Evolutionary conservation across 805 yeast genomes (phyloP), one percentile per base, ranked within the genome.

Genomic region (Nakazawaea holstii): DNA sequence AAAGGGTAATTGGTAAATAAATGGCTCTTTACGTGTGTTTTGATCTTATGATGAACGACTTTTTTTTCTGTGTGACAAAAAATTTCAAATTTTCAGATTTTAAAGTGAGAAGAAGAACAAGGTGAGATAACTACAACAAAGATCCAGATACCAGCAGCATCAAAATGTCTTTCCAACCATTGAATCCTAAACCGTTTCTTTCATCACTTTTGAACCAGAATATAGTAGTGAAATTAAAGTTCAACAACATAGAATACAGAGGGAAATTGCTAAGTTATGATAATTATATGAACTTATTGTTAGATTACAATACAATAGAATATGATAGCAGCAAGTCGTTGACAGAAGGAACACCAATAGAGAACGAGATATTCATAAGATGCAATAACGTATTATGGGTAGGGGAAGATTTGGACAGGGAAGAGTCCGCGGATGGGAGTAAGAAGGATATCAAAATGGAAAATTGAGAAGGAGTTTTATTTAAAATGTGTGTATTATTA

Each of bases 111-210:
- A 40, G 32, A 28, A 10, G 15, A 35, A 29, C 14, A 17, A 31
- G 31, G 8, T 24, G 8, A 17, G 26, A 45, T 29, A n/a, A 29
- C 14, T 29, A 45, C 39, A 27, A 30, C 11, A 13, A 7, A 46
- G 14, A 40, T n/a, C 14, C 8, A 14, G 26, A 41, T 6, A 6
- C 13, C n/a, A 27, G 15, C 30, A 30, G 17, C 15, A 35, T 17
- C 45, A 57, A 60, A 15, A 64, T 66, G 70, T 65, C 69, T 13
- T 74, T 76, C 53, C 77, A 73, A 52, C 94, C 96, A 14, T 71
- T 84, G 20, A 88, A 89, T 58, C 97, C 97, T 13, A 90, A 87
- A 61, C 96, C 96, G n/a, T 94, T 82, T 56, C 72, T 94, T 41
- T 82, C 82, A 52, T 82, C 86, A 24, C 76, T 94, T 39, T 73